These are phyloP conservation scores for Magnaporthiopsis poae DNA, from an alignment of 2,329 filamentous ascomycete genomes.

Conservation along the genomic window DNA sequence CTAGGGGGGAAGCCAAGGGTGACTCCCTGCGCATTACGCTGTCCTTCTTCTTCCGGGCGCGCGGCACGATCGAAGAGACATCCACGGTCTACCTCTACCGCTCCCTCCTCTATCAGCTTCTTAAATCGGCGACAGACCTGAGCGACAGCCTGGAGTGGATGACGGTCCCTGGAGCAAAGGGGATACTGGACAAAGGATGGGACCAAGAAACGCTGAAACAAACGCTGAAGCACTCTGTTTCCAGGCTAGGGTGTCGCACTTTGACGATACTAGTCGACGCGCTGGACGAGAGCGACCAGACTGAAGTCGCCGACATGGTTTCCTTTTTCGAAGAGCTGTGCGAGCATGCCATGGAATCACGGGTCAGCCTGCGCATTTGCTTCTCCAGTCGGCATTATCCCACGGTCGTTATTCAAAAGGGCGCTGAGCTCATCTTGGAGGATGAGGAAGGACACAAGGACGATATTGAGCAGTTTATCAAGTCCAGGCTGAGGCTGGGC, in stretches of 20 bases:
- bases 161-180: neutral
- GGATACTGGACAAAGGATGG: constrained; percentile 8
- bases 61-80: constrained; percentile 32
- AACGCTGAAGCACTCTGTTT: constrained; percentile 12
- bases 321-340: constrained; percentile 30
- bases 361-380: too few relatives aligned
- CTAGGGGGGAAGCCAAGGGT: constrained; percentile 8
- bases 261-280: constrained; percentile 29
- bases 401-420: too few relatives aligned
- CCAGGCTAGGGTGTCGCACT: constrained; percentile 4
- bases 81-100: constrained; percentile 36
- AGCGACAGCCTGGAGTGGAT: constrained; percentile 20
- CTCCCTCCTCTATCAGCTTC: constrained; percentile 27
- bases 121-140: constrained; percentile 17
- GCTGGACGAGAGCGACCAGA: constrained; percentile 38
- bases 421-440: too few relatives aligned
- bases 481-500: constrained; percentile 18
- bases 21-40: constrained; percentile 11
- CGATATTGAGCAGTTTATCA: constrained; percentile 17
- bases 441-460: too few relatives aligned
- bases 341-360: constrained; percentile 11
- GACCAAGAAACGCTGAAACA: constrained; percentile 8
- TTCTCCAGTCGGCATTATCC: too few relatives aligned
- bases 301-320: constrained; percentile 32
- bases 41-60: constrained; percentile 40